Base-by-base conservation (phyloP, 1,139 yeast genomes). In the Scheffersomyces quercinus region DNA sequence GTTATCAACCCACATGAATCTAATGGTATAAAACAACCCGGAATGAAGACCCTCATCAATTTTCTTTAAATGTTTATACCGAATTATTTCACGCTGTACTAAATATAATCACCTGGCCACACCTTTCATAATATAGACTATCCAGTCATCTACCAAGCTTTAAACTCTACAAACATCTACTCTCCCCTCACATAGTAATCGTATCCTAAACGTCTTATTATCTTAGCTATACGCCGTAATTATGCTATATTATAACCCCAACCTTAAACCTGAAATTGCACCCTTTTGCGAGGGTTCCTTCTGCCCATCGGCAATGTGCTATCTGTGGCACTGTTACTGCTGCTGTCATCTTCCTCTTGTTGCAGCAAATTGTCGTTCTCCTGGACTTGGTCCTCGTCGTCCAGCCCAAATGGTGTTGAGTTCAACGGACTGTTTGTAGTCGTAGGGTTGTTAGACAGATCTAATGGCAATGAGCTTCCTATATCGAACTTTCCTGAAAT, bases 271-370 rank as follows among this genome's bases (percentile, higher is more conserved):
- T 37, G 32, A 35, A 44, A 46, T 34, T 46, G 50, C 6, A 46
- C 51, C 28, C 42, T 43, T 15, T 44, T 37, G 28, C 44, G 38
- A 4, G 45, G 39, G 8, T 24, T 31, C 33, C 50, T 35, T 38
- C 46, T 47, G 3, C 48, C 50, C 2, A 47, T 40, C 4, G 42
- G 47, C 9, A 20, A 13, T 2, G 40, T 37, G 7, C 39, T 26
- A 13, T 40, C 44, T n/a, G 47, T 45, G 26, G 53, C 55, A 12
- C 49, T 48, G 15, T 48, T 48, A 38, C 60, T 51, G 28, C 50
- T 43, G 37, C 54, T 53, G 14, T 53, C 50, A 14, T 50, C 58
- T 3, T 54, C 63, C 7, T 60, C 62, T 20, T 50, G 49, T 32
- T 50, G 56, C 15, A 51, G 47, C 40, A 48, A 40, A 38, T 29